Evolutionary conservation across 164 flowering plant species (phyloP).

Genomic region (Macadamia tetraphylla): DNA sequence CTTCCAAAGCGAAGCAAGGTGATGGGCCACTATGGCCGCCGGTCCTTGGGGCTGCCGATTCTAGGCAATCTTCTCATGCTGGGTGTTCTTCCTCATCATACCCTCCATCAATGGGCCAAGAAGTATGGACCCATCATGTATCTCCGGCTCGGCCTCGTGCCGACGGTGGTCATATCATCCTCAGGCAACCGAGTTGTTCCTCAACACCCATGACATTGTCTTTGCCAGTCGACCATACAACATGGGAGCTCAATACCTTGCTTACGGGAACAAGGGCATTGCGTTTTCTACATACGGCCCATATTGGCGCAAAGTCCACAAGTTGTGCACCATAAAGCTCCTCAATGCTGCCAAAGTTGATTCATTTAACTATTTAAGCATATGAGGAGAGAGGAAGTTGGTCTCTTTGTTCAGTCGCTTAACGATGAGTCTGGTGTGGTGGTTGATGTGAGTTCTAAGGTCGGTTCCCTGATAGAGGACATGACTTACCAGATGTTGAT

Average conservation of each 20-base stretch:
- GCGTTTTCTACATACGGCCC: slow-evolving; percentile 17
- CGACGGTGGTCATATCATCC: slow-evolving; percentile 18
- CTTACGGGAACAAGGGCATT: slow-evolving; percentile 12
- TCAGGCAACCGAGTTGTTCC: slow-evolving; percentile 16
- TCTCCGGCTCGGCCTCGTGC: slow-evolving; percentile 19
- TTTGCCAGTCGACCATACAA: slow-evolving; percentile 18
- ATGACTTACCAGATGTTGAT: neutral
- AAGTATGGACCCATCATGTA: slow-evolving; percentile 23
- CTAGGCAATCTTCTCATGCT: slow-evolving; percentile 24
- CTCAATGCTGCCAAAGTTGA: slow-evolving; percentile 19
- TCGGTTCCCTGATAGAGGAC: neutral
- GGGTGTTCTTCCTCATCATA: slow-evolving; percentile 20
- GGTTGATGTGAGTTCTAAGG: neutral
- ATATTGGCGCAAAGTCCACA: slow-evolving; percentile 24
- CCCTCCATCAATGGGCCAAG: slow-evolving; percentile 10
- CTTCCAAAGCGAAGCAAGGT: too few species aligned
- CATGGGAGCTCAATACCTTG: slow-evolving; percentile 9
- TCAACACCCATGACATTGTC: slow-evolving; percentile 22
- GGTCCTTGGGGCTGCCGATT: slow-evolving; percentile 25
- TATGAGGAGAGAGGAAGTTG: slow-evolving; percentile 8
- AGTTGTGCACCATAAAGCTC: slow-evolving; percentile 19
- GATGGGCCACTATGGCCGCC: slow-evolving; percentile 11
- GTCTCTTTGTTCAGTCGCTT: neutral
- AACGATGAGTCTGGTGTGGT: neutral
- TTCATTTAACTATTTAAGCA: slow-evolving; percentile 7